Evolutionary conservation across 2,329 filamentous ascomycete genomes (phyloP), one percentile per base, ranked within the genome.

Genomic region (Trichoderma sp.): DNA sequence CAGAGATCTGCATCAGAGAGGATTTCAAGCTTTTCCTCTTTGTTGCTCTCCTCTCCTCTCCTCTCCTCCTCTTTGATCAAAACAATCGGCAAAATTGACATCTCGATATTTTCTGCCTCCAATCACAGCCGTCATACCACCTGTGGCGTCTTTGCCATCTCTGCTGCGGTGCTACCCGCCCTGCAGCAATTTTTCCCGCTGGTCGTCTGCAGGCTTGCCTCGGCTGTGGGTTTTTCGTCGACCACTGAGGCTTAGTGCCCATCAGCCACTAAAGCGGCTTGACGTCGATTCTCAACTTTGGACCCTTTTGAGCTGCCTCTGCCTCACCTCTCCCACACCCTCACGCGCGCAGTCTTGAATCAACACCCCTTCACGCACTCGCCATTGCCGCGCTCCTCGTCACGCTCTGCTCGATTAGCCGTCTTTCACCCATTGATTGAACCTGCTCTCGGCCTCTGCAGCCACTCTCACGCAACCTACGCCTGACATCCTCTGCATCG

Each of bases 201-300:
- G 57, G 9, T 3, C 43, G 57, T 51, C 66, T 70, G 56, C 56
- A 61, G 56, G 66, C 66, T 69, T 69, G 66, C 66, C 66, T 69
- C 66, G 66, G 66, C 36, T 69, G 56, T 69, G 34, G 66, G 66
- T 24, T 69, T 60, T 51, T 32, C 43, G 6, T 60, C 36, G 66
- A 62, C 57, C 66, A 53, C 66, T 62, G 57, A 61, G 66, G 66
- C 28, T 61, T 69, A 69, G 66, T 61, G 66, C 66, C 36, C 56
- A 69, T 12, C 36, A 69, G 66, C 66, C 66, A 61, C 66, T 69
- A 69, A 30, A 36, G 66, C 66, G 66, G 66, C 66, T 61, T 70
- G 66, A 70, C 66, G 57, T 70, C 66, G 66, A 70, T 70, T 62
- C 36, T 39, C 56, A 61, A 43, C 21, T 26, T 30, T 43, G 51